These are phyloP conservation scores for Galerina sulciceps DNA, from an alignment of 768 basidiomycete species.

Conservation along the genomic window DNA sequence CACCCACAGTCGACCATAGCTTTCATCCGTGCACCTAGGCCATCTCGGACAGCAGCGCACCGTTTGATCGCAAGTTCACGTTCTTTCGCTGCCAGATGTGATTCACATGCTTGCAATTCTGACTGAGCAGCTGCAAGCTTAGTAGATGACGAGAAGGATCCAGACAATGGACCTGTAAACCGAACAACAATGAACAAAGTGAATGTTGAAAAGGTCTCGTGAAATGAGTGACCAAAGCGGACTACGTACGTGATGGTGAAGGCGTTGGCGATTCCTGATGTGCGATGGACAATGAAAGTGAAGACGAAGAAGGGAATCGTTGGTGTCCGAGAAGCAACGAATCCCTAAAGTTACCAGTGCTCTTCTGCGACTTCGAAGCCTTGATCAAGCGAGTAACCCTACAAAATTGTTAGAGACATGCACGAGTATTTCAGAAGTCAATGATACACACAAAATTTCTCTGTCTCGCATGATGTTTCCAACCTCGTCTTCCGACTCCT, in stretches of 20 bases:
- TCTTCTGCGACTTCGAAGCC: slow-evolving; percentile 61
- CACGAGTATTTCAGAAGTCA: neutral
- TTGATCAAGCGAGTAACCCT: slow-evolving; percentile 84
- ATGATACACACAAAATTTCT: slow-evolving; percentile 73
- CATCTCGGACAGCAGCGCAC: slow-evolving; percentile 59
- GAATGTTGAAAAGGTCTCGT: neutral
- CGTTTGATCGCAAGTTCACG: slow-evolving; percentile 59
- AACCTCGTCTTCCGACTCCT: slow-evolving; percentile 75
- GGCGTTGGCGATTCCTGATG: slow-evolving; percentile 26
- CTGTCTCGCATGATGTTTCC: slow-evolving; percentile 71
- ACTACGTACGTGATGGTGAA: slow-evolving; percentile 22
- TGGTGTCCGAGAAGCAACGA: slow-evolving; percentile 37
- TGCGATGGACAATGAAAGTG: slow-evolving; percentile 29
- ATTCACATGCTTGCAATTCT: slow-evolving; percentile 83
- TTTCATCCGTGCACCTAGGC: slow-evolving; percentile 62
- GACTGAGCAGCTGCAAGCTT: slow-evolving; percentile 73
- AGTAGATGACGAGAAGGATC: slow-evolving; percentile 35
- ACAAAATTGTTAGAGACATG: slow-evolving; percentile 2
- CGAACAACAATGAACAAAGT: neutral
- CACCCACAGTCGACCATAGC: slow-evolving; percentile 74
- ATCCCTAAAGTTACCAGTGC: slow-evolving; percentile 39
- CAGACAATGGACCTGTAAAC: slow-evolving; percentile 23
- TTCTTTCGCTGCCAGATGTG: slow-evolving; percentile 73
- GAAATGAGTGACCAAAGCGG: slow-evolving; percentile 6
- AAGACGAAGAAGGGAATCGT: slow-evolving; percentile 44